phyloP scores from a whole-genome alignment of 169 alveolate genomes.

The Plasmodium vivax region DNA sequence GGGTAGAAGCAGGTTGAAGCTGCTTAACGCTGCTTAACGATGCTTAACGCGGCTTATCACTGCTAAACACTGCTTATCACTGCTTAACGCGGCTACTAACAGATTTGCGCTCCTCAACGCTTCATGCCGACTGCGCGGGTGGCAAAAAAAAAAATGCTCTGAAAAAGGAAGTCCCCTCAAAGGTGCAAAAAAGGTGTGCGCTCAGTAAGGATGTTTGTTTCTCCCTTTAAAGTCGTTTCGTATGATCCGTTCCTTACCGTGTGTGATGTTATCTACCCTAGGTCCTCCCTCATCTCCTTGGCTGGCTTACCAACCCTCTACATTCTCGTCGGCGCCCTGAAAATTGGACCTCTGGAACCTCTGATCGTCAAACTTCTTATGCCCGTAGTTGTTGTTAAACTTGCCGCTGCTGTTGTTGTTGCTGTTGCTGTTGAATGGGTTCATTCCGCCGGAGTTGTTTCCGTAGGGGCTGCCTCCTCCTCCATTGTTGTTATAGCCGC shows the following conservation, averaged over 20 bases:
- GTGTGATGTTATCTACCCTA: background rate
- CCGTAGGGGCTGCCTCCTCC: background rate
- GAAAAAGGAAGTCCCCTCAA: background rate
- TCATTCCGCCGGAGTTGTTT: background rate
- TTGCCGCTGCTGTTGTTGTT: background rate
- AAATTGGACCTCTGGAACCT: slow-evolving; percentile 25
- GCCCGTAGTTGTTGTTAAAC: slow-evolving; percentile 24
- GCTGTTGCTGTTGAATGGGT: slow-evolving; percentile 18
- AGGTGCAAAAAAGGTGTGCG: background rate
- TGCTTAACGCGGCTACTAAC: background rate
- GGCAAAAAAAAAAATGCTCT: slow-evolving; percentile 1
- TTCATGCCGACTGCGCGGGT: background rate
- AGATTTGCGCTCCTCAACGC: background rate
- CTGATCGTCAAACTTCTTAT: slow-evolving; percentile 30
- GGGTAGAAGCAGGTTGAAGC: no score
- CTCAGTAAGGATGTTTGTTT: background rate
- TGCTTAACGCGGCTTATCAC: no score
- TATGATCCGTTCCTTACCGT: background rate
- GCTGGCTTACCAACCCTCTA: slow-evolving; percentile 15
- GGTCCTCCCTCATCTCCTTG: background rate
- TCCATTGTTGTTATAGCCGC: background rate
- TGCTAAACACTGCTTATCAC: no score
- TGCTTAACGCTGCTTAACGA: no score
- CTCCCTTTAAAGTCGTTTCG: background rate
- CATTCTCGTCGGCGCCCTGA: slow-evolving; percentile 35